A percentile compares a stretch with the other conserved stretches of the same genome.
Evolutionary conservation across 805 yeast genomes (phyloP).

Genomic region (Lipomyces japonicus): DNA sequence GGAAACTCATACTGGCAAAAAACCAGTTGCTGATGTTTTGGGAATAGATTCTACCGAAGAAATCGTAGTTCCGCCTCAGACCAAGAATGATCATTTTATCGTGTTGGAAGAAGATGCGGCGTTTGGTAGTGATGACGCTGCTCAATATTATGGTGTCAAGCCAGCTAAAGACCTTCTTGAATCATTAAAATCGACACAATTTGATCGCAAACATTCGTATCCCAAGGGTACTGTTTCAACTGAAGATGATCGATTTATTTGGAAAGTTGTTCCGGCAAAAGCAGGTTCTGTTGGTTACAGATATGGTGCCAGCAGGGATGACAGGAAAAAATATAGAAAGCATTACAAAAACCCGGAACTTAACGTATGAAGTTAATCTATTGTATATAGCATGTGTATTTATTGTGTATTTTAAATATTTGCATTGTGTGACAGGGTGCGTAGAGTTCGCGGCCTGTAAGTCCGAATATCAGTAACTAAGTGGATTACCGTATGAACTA

Average conservation of each 20-base stretch:
- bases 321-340: constrained; percentile 73
- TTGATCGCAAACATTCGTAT: constrained; percentile 40
- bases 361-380: not conserved
- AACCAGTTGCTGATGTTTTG: not conserved
- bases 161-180: constrained; percentile 82
- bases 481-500: too few relatives aligned
- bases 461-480: too few relatives aligned
- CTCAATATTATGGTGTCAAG: constrained; percentile 71
- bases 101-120: constrained; percentile 93
- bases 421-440: too few relatives aligned
- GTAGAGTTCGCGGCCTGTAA: too few relatives aligned
- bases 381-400: too few relatives aligned
- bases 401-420: too few relatives aligned
- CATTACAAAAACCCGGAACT: constrained; percentile 1
- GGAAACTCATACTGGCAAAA: constrained; percentile 24
- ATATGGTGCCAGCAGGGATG: constrained; percentile 88
- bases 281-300: constrained; percentile 87
- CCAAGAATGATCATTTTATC: constrained; percentile 91
- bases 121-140: constrained; percentile 94
- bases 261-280: constrained; percentile 71
- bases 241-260: constrained; percentile 41
- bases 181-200: not conserved
- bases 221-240: not conserved
- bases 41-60: constrained; percentile 19
- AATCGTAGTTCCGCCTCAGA: constrained; percentile 43